Evolutionary conservation across 2,329 filamentous ascomycete genomes (phyloP), one percentile per base, ranked within the genome.

Genomic region (Diaporthe citriasiana): DNA sequence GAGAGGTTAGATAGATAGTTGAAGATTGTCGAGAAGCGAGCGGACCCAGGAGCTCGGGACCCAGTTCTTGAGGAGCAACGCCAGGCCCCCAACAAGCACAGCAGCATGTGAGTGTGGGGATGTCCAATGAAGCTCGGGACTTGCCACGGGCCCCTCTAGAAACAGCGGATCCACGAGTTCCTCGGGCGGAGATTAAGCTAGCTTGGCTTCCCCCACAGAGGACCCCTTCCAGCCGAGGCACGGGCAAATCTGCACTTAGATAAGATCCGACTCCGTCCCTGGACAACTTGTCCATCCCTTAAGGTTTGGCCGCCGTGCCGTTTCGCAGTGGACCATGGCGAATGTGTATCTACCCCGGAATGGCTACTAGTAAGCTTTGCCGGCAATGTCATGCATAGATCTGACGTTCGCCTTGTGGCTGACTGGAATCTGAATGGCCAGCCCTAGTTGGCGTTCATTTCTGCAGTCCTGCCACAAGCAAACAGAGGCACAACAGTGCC

Each of bases 51-150:
- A 66, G 33, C 45, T 66, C 63, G 63, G 63, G 45, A 51, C 63
- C 45, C 63, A 68, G 33, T 53, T 68, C 45, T 53, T 40, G 63
- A 68, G 47, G 45, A 53, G 63, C 42, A 50, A 25, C 59, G 22
- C n/a, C 57, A 60, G 38, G 3, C 8, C 19, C 19, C 45, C 45
- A 35, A 30, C 6, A 17, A 22, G 9, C 33, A 27, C 35, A 17
- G 27, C 47, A 40, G 63, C 63, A 68, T 68, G 63, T 68, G 63
- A 53, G 63, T 68, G 63, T 68, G 63, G 63, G 47, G 63, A 53
- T 22, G n/a, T 3, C n/a, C 63, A 51, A 40, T 38, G 22, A 51
- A 42, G 69, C 56, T 71, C 69, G 55, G 45, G 45, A 33, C 42
- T 42, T 53, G 69, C 56, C 56, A 63, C n/a, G 45, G 56, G n/a